These are phyloP conservation scores for Cyclotella cryptica DNA, from an alignment of 108 stramenopile genomes.

Conservation along the genomic window DNA sequence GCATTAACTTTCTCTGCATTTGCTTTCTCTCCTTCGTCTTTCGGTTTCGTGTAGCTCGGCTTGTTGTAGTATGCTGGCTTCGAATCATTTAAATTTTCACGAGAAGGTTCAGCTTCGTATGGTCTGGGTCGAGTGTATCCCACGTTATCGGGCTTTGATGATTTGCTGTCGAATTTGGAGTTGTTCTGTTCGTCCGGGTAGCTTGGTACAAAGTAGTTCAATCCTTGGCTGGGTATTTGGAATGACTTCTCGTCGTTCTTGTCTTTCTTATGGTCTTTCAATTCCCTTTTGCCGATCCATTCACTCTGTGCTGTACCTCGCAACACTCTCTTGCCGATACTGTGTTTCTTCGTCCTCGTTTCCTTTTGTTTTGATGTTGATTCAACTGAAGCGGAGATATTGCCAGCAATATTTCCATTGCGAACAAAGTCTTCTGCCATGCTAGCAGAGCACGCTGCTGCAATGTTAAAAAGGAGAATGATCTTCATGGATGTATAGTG, in stretches of 20 bases:
- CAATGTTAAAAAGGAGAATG: background rate
- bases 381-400: background rate
- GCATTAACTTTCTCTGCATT: background rate
- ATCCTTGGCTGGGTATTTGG: background rate
- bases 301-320: background rate
- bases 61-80: background rate
- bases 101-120: no score
- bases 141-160: no score
- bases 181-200: background rate
- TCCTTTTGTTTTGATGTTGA: background rate
- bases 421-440: constrained; percentile 18
- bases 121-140: no score
- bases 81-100: no score
- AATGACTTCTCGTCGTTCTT: background rate
- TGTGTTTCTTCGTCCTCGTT: background rate
- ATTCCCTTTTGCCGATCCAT: background rate
- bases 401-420: background rate
- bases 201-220: constrained; percentile 13
- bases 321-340: background rate
- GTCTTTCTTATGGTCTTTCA: background rate
- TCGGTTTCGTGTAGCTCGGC: background rate
- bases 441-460: background rate
- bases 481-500: background rate
- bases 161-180: no score
- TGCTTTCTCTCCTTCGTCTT: background rate